Evolutionary conservation across 495 filamentous ascomycete genomes (phyloP).

Genomic region (Penicillium lividum): DNA sequence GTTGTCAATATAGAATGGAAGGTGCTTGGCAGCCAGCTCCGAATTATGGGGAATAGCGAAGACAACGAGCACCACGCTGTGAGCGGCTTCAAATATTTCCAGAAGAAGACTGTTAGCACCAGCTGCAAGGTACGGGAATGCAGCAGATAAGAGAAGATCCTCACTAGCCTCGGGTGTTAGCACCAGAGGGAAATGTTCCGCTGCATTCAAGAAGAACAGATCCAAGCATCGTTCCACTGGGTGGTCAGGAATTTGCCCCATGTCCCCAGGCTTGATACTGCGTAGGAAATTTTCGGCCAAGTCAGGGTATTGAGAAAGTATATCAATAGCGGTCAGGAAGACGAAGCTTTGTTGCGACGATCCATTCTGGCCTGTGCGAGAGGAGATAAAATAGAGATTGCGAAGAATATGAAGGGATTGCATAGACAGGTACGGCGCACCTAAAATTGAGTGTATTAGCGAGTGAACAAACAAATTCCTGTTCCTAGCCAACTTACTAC

Average conservation of each 20-base stretch:
- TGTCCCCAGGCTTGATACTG: constrained; percentile 57
- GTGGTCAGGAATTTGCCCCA: constrained; percentile 67
- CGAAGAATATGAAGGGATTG: constrained; percentile 78
- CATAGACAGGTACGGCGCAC: constrained; percentile 70
- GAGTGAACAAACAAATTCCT: not conserved
- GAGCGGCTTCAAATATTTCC: constrained; percentile 89
- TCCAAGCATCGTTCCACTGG: constrained; percentile 78
- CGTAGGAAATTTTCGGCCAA: constrained; percentile 70
- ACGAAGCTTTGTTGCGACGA: constrained; percentile 86
- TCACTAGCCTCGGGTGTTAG: constrained; percentile 67
- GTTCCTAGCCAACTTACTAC: constrained; percentile 43
- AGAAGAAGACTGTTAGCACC: constrained; percentile 61
- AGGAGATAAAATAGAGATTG: constrained; percentile 85
- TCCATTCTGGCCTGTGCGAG: constrained; percentile 67
- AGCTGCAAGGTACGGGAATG: constrained; percentile 74
- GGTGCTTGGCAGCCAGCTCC: constrained; percentile 65
- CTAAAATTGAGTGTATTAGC: constrained; percentile 18
- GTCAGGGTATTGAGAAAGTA: constrained; percentile 71
- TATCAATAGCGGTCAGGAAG: constrained; percentile 85
- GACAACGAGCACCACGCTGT: constrained; percentile 80
- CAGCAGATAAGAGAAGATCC: constrained; percentile 70
- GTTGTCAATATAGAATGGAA: constrained; percentile 84
- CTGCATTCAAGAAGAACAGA: constrained; percentile 88
- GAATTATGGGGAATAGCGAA: constrained; percentile 78
- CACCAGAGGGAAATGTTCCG: constrained; percentile 79